Conservation (phyloP, 371 early-diverging fungal species). For the Smittium mucronatum region DNA sequence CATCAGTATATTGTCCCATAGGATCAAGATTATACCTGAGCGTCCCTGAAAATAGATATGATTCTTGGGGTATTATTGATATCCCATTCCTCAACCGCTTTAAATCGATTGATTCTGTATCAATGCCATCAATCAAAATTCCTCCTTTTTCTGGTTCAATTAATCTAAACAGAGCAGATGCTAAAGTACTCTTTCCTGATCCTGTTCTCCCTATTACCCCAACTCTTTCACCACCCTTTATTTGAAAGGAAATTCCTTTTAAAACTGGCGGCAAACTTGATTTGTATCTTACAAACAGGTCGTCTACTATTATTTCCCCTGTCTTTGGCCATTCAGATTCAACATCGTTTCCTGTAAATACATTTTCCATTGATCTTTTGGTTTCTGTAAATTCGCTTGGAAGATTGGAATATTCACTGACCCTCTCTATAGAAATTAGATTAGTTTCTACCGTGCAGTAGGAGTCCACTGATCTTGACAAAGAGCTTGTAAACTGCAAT, state of each 20-base stretch:
- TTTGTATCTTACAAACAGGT: slow-evolving; percentile 51
- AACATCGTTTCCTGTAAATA: slow-evolving; percentile 17
- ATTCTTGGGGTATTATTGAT: slow-evolving; percentile 92
- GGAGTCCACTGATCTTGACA: slow-evolving; percentile 59
- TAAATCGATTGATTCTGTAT: slow-evolving; percentile 59
- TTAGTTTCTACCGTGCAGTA: too few species aligned
- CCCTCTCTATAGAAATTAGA: too few species aligned
- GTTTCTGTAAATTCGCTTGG: too few species aligned
- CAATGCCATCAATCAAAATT: slow-evolving; percentile 67
- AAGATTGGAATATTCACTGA: too few species aligned
- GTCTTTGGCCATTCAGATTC: slow-evolving; percentile 37
- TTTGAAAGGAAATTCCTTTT: slow-evolving; percentile 45
- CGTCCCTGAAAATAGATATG: slow-evolving; percentile 75
- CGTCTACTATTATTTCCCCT: slow-evolving; percentile 51
- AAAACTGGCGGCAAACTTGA: slow-evolving; percentile 54
- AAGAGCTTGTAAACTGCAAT: too few species aligned
- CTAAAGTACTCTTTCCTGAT: slow-evolving; percentile 82
- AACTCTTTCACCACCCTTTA: slow-evolving; percentile 59
- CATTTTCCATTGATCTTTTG: too few species aligned
- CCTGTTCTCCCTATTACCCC: slow-evolving; percentile 89
- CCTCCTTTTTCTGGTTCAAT: slow-evolving; percentile 54
- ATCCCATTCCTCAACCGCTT: slow-evolving; percentile 58
- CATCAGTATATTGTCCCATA: slow-evolving; percentile 49
- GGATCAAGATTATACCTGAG: slow-evolving; percentile 68
- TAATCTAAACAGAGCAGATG: slow-evolving; percentile 74